Evolutionary conservation across 352 stramenopile genomes (phyloP).

Genomic region (Halophytophthora batemanensis): DNA sequence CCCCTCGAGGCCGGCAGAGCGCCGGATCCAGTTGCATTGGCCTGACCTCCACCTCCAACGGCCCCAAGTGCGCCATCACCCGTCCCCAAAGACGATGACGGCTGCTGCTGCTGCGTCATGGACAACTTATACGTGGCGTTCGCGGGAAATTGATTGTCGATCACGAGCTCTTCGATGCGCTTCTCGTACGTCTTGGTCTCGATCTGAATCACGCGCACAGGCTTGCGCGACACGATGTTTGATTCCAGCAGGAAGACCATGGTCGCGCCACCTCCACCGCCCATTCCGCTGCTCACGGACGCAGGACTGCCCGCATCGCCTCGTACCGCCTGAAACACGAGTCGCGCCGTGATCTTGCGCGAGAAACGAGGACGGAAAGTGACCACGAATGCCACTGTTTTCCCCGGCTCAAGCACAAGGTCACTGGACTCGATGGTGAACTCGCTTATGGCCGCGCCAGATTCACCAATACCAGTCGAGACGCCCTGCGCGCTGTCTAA

Average conservation of each 20-base stretch:
- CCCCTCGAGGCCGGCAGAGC: slow-evolving; percentile 2
- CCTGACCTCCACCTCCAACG: background rate
- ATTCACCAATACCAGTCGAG: slow-evolving; percentile 1
- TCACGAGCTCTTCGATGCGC: slow-evolving; percentile 65
- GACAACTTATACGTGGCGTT: slow-evolving; percentile 71
- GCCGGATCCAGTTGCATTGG: background rate
- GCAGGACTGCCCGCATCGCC: slow-evolving; percentile 23
- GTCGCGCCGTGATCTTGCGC: slow-evolving; percentile 71
- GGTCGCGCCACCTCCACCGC: slow-evolving; percentile 40
- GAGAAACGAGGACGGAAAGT: slow-evolving; percentile 85
- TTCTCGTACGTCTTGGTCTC: slow-evolving; percentile 82
- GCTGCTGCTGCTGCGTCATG: slow-evolving; percentile 51
- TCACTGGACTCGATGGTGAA: slow-evolving; percentile 74
- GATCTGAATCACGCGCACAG: slow-evolving; percentile 77
- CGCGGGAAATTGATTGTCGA: slow-evolving; percentile 86
- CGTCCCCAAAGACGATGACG: background rate
- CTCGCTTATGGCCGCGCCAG: slow-evolving; percentile 22
- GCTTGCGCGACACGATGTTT: slow-evolving; percentile 72
- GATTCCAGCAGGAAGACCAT: slow-evolving; percentile 91
- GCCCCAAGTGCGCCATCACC: slow-evolving; percentile 4
- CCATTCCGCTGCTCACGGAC: slow-evolving; percentile 6
- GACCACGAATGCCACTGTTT: slow-evolving; percentile 74
- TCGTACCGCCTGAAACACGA: slow-evolving; percentile 85
- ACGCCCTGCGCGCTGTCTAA: slow-evolving; percentile 44
- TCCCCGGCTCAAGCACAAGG: slow-evolving; percentile 75